Base-by-base conservation (phyloP, 2,329 filamentous ascomycete species). In the Sphaerostilbella broomeana region DNA sequence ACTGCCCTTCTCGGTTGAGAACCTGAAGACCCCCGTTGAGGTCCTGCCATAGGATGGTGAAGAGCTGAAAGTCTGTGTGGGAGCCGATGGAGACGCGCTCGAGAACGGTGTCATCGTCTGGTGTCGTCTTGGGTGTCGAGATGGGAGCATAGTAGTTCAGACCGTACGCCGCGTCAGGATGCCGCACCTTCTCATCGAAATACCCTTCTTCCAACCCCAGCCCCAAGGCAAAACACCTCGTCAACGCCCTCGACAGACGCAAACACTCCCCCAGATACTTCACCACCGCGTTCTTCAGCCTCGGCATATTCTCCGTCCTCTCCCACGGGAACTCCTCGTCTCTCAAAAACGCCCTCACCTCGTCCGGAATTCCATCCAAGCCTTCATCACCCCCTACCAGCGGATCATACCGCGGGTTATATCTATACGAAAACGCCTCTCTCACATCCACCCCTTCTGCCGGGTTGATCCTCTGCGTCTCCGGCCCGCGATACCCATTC, bases 271-370 rank as follows among this genome's bases (percentile, higher is more conserved):
- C 52, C 62, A 69, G 76, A 49, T 77, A 75, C 1, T 48, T 47
- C 7, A 73, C 48, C 3, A 67, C 56, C 12, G 67, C 64, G 0
- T 63, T 46, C 46, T 70, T 69, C 56, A 79, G 75, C 5, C 53
- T 51, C 9, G 68, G 67, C 1, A 74, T 44, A 43, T 73, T 65
- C 2, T 53, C 49, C 1, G 71, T 75, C 10, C 60, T 62, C 28
- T 70, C 61, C 72, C 73, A 78, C 12, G 73, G 63, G 29, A 70
- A 73, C 3, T 72, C 64, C 44, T 77, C 71, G 3, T 60, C 61
- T 2, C 63, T 56, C 4, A 75, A 59, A 47, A 59, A 63, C 5
- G 52, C 48, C 17, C 58, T 61, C 6, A 69, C 62, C 4, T 71
- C 58, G 1, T 58, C 54, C 0, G 72, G 69, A 2, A 77, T 56